Base-by-base conservation (phyloP, 2,329 filamentous ascomycete genomes). In the Claviceps quebecensis region DNA sequence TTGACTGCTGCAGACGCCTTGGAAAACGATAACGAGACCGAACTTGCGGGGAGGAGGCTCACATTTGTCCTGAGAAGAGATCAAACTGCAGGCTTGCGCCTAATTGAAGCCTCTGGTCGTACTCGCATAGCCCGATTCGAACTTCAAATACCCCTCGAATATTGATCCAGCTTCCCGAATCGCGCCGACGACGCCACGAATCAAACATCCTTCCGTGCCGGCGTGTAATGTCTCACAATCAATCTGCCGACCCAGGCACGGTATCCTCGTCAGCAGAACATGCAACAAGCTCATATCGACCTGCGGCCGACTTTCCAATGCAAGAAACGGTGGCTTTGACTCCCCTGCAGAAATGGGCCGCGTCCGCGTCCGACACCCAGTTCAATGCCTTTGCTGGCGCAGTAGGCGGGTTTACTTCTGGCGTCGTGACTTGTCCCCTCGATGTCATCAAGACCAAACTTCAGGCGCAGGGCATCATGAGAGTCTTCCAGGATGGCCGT, bases 391-490 rank as follows among this genome's bases (percentile, higher is more conserved):
- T 96, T 52, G 84, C 88, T 44, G 93, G 93, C 52, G 91, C 90
- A 47, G 76, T 87, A 53, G 91, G 90, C 48, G 93, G 93, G 48
- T 87, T 97, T 61, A 89, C 88, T 22, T 95, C 90, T 7, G 93
- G 93, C 48, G 80, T 98, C 52, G 87, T 96, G 57, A 97, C 91
- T 50, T 98, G 93, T 66, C 93, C 93, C 43, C 82, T 98, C 59
- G 93, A 98, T 73, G 93, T 98, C 56, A 97, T 98, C 69, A 98
- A 98, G 73, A 98, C 93, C 45, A 97, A 96, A 69, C 71, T 98
- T 54, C 93, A 98, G 67, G 91, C 90, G 16, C 93, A 97, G 66
- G 91, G 91, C 56, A 87, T 88, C 19, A 94, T 95, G 67, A 59
- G 67, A 58, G 76, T 70, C 57, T 68, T 67, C 63, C 75, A 70